A percentile compares a stretch with the other conserved stretches of the same genome.
Conservation (phyloP, 805 yeast species). For the Wickerhamiella dianesei region DNA sequence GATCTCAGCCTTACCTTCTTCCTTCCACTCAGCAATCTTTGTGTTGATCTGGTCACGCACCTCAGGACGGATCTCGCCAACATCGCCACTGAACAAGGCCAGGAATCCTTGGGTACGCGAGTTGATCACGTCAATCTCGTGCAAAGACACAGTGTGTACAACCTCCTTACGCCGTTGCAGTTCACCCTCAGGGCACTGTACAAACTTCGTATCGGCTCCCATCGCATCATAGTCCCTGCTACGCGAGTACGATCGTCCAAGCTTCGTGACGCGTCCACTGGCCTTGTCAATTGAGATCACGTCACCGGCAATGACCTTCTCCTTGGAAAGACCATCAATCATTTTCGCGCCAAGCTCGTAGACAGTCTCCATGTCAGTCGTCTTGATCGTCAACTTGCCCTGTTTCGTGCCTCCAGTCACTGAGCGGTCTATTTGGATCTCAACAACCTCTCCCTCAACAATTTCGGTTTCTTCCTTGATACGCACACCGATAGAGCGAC, state of each 20-base stretch:
- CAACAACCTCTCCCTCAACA: conserved; percentile 98
- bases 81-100: conserved; percentile 89
- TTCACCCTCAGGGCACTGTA: conserved; percentile 98
- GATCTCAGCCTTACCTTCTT: conserved; percentile 94
- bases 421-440: conserved; percentile 84
- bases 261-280: conserved; percentile 81
- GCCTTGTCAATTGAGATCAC: conserved; percentile 92
- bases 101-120: conserved; percentile 96
- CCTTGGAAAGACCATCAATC: conserved; percentile 89
- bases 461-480: conserved; percentile 95
- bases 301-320: conserved; percentile 94
- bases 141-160: conserved; percentile 94
- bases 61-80: conserved; percentile 94
- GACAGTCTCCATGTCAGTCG: conserved; percentile 97
- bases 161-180: conserved; percentile 90
- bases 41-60: conserved; percentile 93
- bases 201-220: conserved; percentile 97
- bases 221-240: conserved; percentile 97
- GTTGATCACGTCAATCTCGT: conserved; percentile 94
- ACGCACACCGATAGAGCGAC: conserved; percentile 88
- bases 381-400: conserved; percentile 91
- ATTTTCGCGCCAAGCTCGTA: conserved; percentile 88
- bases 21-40: conserved; percentile 96
- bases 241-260: conserved; percentile 91
- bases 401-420: conserved; percentile 97